Conservation (phyloP, 2,329 filamentous ascomycete genomes). For the Seiridium unicorne region DNA sequence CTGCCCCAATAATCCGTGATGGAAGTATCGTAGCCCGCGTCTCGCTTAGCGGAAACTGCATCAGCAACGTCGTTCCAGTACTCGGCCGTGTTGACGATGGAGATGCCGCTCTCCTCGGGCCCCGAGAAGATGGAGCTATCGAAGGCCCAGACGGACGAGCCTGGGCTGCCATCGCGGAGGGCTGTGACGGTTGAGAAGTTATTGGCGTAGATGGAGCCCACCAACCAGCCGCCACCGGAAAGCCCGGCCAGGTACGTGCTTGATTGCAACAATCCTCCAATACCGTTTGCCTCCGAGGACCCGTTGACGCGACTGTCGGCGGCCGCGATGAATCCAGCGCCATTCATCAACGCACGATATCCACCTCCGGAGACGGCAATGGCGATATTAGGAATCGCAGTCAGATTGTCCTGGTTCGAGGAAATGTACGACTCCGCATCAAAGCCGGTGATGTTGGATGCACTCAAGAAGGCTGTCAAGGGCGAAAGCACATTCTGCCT, state of each 20-base stretch:
- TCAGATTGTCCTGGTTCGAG: conserved; percentile 64
- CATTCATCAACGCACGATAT: conserved; percentile 70
- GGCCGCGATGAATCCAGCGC: conserved; percentile 66
- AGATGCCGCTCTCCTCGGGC: conserved; percentile 22
- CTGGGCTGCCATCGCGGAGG: conserved; percentile 25
- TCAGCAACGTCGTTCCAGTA: conserved; percentile 63
- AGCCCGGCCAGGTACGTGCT: conserved; percentile 72
- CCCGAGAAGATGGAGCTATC: conserved; percentile 34
- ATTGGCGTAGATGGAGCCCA: conserved; percentile 72
- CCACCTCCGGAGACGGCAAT: conserved; percentile 71
- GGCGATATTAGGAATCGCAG: conserved; percentile 45
- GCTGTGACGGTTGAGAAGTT: conserved; percentile 66
- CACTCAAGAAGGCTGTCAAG: conserved; percentile 71
- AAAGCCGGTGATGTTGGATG: conserved; percentile 74
- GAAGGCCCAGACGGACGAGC: conserved; percentile 34
- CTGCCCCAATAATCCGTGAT: conserved; percentile 76
- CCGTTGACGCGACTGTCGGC: conserved; percentile 65
- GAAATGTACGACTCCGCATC: conserved; percentile 61
- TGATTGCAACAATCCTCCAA: conserved; percentile 68
- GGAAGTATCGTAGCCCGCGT: conserved; percentile 63
- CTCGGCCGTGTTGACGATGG: conserved; percentile 23
- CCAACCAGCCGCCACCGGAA: conserved; percentile 74
- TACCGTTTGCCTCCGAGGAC: conserved; percentile 56
- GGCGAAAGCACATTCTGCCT: conserved; percentile 71
- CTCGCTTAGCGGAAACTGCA: conserved; percentile 57